Conservation (phyloP, 768 basidiomycete species). For the Lactarius deliciosus region DNA sequence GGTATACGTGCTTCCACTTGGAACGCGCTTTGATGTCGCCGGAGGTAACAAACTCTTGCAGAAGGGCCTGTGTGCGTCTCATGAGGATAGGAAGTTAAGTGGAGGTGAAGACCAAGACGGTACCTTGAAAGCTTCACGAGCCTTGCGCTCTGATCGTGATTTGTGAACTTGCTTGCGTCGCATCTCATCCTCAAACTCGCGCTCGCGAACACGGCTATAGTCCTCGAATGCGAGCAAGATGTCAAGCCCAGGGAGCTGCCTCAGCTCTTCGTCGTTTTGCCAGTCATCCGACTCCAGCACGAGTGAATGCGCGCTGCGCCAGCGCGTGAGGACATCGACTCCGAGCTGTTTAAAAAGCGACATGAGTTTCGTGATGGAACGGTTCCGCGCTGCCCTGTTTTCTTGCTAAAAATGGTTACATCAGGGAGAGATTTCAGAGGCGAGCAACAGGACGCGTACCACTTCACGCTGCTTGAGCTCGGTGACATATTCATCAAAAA, state of each 20-base stretch:
- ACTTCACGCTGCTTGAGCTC: conserved; percentile 88
- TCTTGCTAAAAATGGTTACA: conserved; percentile 56
- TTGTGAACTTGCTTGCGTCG: conserved; percentile 79
- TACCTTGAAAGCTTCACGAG: conserved; percentile 89
- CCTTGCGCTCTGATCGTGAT: conserved; percentile 81
- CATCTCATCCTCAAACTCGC: conserved; percentile 88
- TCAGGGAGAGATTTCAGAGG: conserved; percentile 10
- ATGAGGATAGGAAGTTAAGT: not conserved
- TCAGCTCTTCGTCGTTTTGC: conserved; percentile 72
- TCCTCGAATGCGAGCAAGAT: conserved; percentile 93
- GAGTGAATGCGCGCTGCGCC: conserved; percentile 79
- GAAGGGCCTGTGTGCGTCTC: conserved; percentile 53
- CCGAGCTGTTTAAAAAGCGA: conserved; percentile 81
- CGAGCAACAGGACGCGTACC: conserved; percentile 47
- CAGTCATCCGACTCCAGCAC: conserved; percentile 79
- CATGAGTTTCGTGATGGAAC: conserved; percentile 82
- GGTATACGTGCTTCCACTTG: conserved; percentile 91
- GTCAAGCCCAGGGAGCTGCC: conserved; percentile 84
- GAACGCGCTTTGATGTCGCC: conserved; percentile 76
- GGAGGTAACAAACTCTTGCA: conserved; percentile 62
- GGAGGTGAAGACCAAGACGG: conserved; percentile 23
- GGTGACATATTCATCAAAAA: conserved; percentile 89
- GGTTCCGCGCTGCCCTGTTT: conserved; percentile 68
- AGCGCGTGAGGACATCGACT: conserved; percentile 91
- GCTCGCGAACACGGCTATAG: conserved; percentile 84